Percentiles rank a stretch among this genome's conserved stretches.
Evolutionary conservation across 768 basidiomycete genomes (phyloP).

Genomic region (Tricholomella constricta): DNA sequence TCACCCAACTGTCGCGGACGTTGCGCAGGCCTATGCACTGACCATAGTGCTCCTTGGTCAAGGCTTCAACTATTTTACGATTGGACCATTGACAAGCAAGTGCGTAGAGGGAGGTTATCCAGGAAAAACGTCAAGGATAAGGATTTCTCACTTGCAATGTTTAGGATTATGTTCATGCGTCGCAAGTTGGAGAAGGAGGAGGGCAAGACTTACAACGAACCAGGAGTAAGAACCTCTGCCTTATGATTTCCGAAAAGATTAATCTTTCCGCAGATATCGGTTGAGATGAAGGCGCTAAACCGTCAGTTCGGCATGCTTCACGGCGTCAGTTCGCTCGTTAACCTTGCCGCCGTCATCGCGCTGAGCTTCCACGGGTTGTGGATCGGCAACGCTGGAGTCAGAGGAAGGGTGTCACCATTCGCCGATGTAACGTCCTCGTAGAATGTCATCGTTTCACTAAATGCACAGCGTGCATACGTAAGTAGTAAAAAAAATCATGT

Average conservation of each 20-base stretch:
- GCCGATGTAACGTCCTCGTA: background rate
- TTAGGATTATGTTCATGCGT: constrained; percentile 74
- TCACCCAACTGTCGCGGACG: constrained; percentile 55
- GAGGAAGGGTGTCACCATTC: constrained; percentile 30
- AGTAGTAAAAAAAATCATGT: constrained; percentile 16
- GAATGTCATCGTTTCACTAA: constrained; percentile 12
- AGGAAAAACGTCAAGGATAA: background rate
- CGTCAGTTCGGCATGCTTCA: constrained; percentile 67
- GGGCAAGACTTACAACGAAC: constrained; percentile 64
- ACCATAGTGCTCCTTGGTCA: constrained; percentile 49
- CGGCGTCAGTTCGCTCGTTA: constrained; percentile 68
- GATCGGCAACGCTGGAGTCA: constrained; percentile 61
- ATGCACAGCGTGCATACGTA: constrained; percentile 13
- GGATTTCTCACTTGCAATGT: background rate
- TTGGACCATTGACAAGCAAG: constrained; percentile 76
- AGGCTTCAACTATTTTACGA: constrained; percentile 62
- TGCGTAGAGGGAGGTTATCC: constrained; percentile 27
- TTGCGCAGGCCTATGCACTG: constrained; percentile 65
- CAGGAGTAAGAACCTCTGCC: constrained; percentile 46
- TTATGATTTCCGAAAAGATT: constrained; percentile 16
- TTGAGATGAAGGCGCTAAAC: constrained; percentile 69
- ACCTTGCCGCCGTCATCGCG: constrained; percentile 60
- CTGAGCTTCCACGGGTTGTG: constrained; percentile 71
- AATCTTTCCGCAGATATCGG: constrained; percentile 50
- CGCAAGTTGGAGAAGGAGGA: constrained; percentile 76